Evolutionary conservation across 306 rosid species (phyloP).

Genomic region (Lathyrus tuberosus): DNA sequence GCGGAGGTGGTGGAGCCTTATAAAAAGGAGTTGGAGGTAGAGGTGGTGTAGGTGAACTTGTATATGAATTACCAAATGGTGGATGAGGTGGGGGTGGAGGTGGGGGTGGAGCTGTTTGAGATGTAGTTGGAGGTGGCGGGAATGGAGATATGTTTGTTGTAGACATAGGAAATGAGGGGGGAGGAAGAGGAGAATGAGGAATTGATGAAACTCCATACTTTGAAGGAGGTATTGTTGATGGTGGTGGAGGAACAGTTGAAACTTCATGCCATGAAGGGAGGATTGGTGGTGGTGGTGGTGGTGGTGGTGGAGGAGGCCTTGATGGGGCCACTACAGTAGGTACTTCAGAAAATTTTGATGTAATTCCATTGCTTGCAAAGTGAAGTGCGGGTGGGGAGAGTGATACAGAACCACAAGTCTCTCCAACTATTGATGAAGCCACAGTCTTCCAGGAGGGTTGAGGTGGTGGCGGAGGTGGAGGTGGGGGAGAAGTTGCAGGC

Average conservation of each 20-base stretch:
- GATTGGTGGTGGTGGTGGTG: slow-evolving; percentile 33
- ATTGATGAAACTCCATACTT: slow-evolving; percentile 32
- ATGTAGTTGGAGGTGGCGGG: slow-evolving; percentile 29
- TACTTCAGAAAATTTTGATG: slow-evolving; percentile 32
- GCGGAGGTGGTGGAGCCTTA: slow-evolving; percentile 35
- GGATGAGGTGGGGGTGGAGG: slow-evolving; percentile 48
- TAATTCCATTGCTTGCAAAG: slow-evolving; percentile 23
- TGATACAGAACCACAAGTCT: slow-evolving; percentile 31
- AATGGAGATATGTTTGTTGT: slow-evolving; percentile 24
- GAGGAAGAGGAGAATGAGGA: slow-evolving; percentile 6
- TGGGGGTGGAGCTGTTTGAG: slow-evolving; percentile 28
- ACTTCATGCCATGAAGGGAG: slow-evolving; percentile 27
- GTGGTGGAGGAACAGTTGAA: slow-evolving; percentile 29
- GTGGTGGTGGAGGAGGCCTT: slow-evolving; percentile 37
- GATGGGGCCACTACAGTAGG: slow-evolving; percentile 15
- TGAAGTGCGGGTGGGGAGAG: slow-evolving; percentile 37
- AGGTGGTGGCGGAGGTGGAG: slow-evolving; percentile 49
- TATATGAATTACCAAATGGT: slow-evolving; percentile 20
- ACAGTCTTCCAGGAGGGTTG: slow-evolving; percentile 46
- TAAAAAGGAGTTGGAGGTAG: slow-evolving; percentile 33
- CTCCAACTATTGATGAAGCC: slow-evolving; percentile 40
- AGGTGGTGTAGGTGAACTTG: slow-evolving; percentile 34
- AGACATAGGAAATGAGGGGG: not conserved
- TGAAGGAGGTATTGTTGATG: slow-evolving; percentile 22
- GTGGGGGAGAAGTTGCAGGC: slow-evolving; percentile 40